Evolutionary conservation across 108 stramenopile species (phyloP), one percentile per base, ranked within the genome.

Genomic region (Aurantiochytrium sp.): DNA sequence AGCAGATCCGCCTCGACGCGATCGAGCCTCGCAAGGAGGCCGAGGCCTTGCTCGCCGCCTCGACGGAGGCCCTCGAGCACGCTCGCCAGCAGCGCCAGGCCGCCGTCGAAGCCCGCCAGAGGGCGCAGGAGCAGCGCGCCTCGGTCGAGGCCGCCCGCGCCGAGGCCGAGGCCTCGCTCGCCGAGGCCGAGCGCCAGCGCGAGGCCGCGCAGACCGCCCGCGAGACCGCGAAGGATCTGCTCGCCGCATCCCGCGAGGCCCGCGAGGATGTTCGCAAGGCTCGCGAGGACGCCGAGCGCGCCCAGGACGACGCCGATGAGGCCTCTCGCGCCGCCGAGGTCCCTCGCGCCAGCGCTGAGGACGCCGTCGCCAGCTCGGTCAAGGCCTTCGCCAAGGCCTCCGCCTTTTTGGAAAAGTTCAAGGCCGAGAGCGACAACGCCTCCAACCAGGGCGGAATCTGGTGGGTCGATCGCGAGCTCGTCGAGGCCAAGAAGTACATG

Each of bases 401-500:
- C 12, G 73, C 39, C 24, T 48, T 41, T 81, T 19, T 81, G 39
- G 73, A 81, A 12, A 81, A 81, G 45, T 27, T 81, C 45, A 81
- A 81, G 45, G 73, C n/a, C 42, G 73, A 81, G n/a, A 41, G 21
- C 27, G 45, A 41, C n/a, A 24, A 48, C 2, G 73, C 73, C 39
- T 34, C 59, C 8, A 2, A 30, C 27, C 73, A 48, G 39, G 73
- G 73, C 24, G 19, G 73, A 6, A 48, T 81, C 27, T 81, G 73
- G 73, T 81, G 73, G 73, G 1, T 81, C 10, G 73, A 2, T 27
- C 73, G 73, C 45, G 73, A 81, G 0, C 73, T 81, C 45, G 24
- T 12, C n/a, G 73, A 81, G 24, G 73, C 73, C n/a, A 81, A 81
- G 24, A 81, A 81, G 45, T 81, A 39, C 3, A 81, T 81, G 73